These are phyloP conservation scores for Nemania serpens DNA, from an alignment of 2,329 filamentous ascomycete genomes.

Conservation along the genomic window DNA sequence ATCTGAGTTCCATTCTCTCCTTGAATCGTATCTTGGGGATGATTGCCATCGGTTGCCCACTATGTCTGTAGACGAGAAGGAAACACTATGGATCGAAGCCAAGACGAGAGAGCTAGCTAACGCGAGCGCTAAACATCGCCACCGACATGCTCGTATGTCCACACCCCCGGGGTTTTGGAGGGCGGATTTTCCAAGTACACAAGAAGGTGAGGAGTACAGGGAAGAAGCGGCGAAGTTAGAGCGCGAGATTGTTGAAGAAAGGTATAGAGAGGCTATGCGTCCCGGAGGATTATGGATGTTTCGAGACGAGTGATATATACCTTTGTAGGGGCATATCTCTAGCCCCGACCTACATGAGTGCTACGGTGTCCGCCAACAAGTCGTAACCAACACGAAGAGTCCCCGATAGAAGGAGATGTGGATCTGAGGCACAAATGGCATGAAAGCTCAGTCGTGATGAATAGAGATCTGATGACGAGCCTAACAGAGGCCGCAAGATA, in stretches of 20 bases:
- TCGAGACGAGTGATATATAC: slow-evolving; percentile 67
- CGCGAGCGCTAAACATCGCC: slow-evolving; percentile 75
- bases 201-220: slow-evolving; percentile 72
- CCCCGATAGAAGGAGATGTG: too few relatives aligned
- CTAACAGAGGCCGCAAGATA: too few relatives aligned
- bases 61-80: slow-evolving; percentile 65
- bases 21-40: slow-evolving; percentile 63
- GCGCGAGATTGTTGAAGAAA: slow-evolving; percentile 68
- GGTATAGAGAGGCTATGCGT: slow-evolving; percentile 81
- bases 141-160: slow-evolving; percentile 70
- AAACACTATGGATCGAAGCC: slow-evolving; percentile 74
- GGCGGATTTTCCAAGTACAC: slow-evolving; percentile 85
- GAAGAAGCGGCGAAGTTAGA: slow-evolving; percentile 68
- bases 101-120: slow-evolving; percentile 75
- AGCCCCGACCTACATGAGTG: too few relatives aligned
- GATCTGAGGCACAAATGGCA: too few relatives aligned
- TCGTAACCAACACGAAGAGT: too few relatives aligned
- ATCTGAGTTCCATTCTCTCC: slow-evolving; percentile 43
- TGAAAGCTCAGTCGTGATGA: too few relatives aligned
- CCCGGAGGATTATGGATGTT: slow-evolving; percentile 79
- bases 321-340: too few relatives aligned
- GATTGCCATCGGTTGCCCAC: slow-evolving; percentile 60
- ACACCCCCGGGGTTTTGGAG: slow-evolving; percentile 92
- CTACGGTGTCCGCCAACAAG: too few relatives aligned
- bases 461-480: too few relatives aligned